Evolutionary conservation across 192 early-diverging fungal species (phyloP), one percentile per base, ranked within the genome.

Genomic region (Entomortierella parvispora): DNA sequence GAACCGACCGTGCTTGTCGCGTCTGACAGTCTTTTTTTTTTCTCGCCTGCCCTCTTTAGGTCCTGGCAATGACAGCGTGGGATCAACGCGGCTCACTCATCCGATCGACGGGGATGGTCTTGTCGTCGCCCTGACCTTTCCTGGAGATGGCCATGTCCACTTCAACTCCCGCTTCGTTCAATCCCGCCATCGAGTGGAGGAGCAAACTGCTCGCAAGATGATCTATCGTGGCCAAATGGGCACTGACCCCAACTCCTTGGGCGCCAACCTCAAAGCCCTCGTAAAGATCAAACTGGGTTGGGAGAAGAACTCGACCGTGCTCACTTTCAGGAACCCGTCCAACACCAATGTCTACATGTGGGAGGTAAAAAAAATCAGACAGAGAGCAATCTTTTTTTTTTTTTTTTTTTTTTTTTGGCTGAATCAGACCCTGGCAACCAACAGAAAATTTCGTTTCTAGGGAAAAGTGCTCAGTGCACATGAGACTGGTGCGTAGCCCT

Each of bases 281-380:
- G 22, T 75, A 15, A 75, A 67, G 32, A 47, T 55, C 25, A 75
- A 75, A 42, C 11, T 67, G 29, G 71, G 71, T 22, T 67, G 63
- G 63, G 71, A 67, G 44, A 75, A 62, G 44, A 48, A 58, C 20
- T 75, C 71, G 8, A 75, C 71, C 3, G 71, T 75, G 2, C 58
- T 75, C 20, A 67, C 71, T 2, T 75, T 75, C 49, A 66, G 71
- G 46, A 75, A 75, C 47, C 71, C 71, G 7, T 75, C 71, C 48
- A 75, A 75, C 46, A 75, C 71, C 5, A 75, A 75, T 42, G 71
- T 75, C 7, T 75, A 66, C 44, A 67, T 75, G 71, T 75, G 71
- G 71, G 71, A 75, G 71, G 71, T 74, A 58, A 25, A 23, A 44
- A 15, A 25, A 6, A 33, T 48, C 12, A 28, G 8, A 45, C 23